Base-by-base conservation (phyloP, 1,139 yeast species). In the Yamadazyma sp. region DNA sequence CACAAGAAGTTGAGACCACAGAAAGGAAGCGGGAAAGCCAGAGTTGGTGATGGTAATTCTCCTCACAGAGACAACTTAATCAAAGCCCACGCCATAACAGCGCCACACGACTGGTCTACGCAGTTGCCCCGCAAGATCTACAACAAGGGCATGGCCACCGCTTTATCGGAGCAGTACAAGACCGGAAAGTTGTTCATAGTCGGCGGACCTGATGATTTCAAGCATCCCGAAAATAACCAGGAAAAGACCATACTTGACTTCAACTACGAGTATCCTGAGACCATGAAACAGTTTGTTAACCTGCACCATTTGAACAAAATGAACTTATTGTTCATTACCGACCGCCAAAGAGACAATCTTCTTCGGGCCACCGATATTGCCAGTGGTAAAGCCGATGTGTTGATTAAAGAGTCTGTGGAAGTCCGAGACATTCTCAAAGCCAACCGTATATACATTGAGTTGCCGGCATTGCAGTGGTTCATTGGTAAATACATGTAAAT, bases 11-110 rank as follows among this genome's bases (percentile, higher is more conserved):
- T 92, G 50, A 73, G 81, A 39, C 88, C 89, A 18, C 98, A 92
- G 64, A 92, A 92, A 66, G 97, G 98, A 47, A 69, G 89, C 13
- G 99, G 99, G 63, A 75, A 78, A 46, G 99, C 99, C 40, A 84
- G 99, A 72, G 84, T 81, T 43, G 99, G 98, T 68, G 97, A 89
- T 64, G 89, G 88, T 43, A 92, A 92, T 53, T 87, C 96, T 16
- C 98, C 98, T 32, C 86, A 82, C 39, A 80, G 96, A 65, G 82
- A 81, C 56, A 89, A 86, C 55, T 96, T 96, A 56, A 90, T 92
- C 35, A 76, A 86, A 49, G 97, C 97, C 0, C 81, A 86, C 56
- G 97, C 94, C 17, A 82, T 94, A 57, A 77, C 76, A 42, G 97
- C 96, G 12, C 95, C 95, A 33, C 94, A 87, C 57, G 95, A 88